Conservation (phyloP, 768 basidiomycete species). For the Lyophyllum decastes region DNA sequence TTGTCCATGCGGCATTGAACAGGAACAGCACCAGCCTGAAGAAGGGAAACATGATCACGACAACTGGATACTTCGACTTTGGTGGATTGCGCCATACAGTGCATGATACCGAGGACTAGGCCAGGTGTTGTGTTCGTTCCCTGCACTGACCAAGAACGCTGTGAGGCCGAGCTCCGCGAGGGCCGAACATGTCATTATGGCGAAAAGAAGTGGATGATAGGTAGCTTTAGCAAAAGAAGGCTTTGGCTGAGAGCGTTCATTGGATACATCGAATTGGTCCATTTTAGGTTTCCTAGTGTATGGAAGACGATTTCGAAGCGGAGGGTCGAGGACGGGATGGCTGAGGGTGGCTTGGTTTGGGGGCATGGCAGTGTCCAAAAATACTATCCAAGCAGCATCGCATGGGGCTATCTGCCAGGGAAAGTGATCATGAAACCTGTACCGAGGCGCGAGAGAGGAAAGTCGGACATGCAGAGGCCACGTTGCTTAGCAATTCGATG, state of each 20-base stretch:
- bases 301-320: background rate
- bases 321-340: background rate
- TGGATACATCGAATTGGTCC: constrained; percentile 5
- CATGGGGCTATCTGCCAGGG: background rate
- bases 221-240: constrained; percentile 48
- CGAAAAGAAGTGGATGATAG: constrained; percentile 64
- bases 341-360: background rate
- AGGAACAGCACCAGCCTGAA: constrained; percentile 56
- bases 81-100: constrained; percentile 42
- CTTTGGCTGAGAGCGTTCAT: constrained; percentile 26
- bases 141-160: constrained; percentile 70
- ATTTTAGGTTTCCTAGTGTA: constrained; percentile 1
- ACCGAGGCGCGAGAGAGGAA: background rate
- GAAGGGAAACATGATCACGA: background rate
- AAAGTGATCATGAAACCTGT: background rate
- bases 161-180: constrained; percentile 76
- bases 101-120: constrained; percentile 63
- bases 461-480: background rate
- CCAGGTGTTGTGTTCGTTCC: constrained; percentile 64
- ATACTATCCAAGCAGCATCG: background rate
- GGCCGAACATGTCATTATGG: constrained; percentile 64
- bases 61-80: background rate
- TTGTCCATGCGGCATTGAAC: constrained; percentile 76
- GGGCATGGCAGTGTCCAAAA: background rate
- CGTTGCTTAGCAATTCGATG: background rate